Conservation (phyloP, 768 basidiomycete genomes). For the Xerocomellus dryophilus region DNA sequence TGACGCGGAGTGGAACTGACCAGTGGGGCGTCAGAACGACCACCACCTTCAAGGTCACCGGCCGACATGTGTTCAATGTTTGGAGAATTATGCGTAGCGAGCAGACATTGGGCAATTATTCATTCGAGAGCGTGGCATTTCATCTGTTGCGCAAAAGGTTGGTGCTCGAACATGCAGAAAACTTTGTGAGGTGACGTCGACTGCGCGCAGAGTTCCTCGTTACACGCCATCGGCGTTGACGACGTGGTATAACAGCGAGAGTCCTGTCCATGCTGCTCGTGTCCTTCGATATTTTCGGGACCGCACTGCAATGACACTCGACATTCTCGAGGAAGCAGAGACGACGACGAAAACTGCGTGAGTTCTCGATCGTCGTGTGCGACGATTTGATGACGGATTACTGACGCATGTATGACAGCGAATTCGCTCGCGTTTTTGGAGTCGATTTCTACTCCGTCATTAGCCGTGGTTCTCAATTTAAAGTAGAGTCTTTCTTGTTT, state of each 20-base stretch:
- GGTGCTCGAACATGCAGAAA: slow-evolving; percentile 11
- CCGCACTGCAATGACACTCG: slow-evolving; percentile 66
- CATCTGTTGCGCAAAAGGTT: slow-evolving; percentile 76
- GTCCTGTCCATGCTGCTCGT: slow-evolving; percentile 51
- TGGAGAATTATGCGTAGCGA: slow-evolving; percentile 93
- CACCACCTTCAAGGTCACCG: slow-evolving; percentile 79
- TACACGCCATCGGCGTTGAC: slow-evolving; percentile 63
- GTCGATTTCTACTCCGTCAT: slow-evolving; percentile 96
- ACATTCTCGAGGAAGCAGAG: slow-evolving; percentile 79
- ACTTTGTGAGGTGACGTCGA: neutral
- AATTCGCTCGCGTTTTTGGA: slow-evolving; percentile 96
- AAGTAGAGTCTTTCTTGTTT: slow-evolving; percentile 98
- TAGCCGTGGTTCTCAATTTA: slow-evolving; percentile 94
- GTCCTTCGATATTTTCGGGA: slow-evolving; percentile 63
- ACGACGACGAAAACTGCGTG: slow-evolving; percentile 89
- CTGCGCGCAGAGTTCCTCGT: slow-evolving; percentile 61
- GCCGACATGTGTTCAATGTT: slow-evolving; percentile 88
- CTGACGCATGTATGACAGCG: slow-evolving; percentile 47
- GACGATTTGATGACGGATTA: neutral
- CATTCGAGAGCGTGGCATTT: slow-evolving; percentile 87
- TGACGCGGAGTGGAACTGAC: slow-evolving; percentile 38
- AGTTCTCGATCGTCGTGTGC: neutral
- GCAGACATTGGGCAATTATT: slow-evolving; percentile 70
- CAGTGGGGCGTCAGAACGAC: slow-evolving; percentile 73
- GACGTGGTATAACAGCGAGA: slow-evolving; percentile 61